Evolutionary conservation across 352 stramenopile species (phyloP).

Genomic region (Phytophthora brassicae): DNA sequence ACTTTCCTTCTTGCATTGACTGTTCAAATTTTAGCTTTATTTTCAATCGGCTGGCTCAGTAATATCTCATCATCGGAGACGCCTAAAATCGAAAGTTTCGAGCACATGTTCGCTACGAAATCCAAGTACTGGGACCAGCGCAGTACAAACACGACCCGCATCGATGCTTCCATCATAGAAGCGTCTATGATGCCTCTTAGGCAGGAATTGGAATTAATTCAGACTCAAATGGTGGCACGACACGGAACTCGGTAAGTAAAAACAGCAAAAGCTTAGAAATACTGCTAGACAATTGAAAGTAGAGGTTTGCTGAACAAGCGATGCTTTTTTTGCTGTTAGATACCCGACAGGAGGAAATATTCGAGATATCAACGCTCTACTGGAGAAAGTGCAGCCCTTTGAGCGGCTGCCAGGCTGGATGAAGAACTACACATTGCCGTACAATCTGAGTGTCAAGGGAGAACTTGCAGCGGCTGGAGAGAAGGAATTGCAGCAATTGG

Average conservation of each 20-base stretch:
- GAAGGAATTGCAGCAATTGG: constrained; percentile 44
- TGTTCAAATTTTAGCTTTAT: constrained; percentile 9
- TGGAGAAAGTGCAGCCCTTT: constrained; percentile 47
- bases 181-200: constrained; percentile 3
- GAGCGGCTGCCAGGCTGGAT: constrained; percentile 47
- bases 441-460: constrained; percentile 57
- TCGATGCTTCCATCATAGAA: neutral
- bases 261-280: neutral
- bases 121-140: constrained; percentile 61
- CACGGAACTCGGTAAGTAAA: constrained; percentile 59
- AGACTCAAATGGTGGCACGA: constrained; percentile 61
- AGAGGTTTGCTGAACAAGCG: no score
- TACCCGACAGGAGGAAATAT: constrained; percentile 63
- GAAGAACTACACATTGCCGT: constrained; percentile 62
- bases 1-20: constrained; percentile 2
- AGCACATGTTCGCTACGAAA: constrained; percentile 55
- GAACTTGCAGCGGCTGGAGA: constrained; percentile 40
- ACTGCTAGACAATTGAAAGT: no score
- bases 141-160: neutral
- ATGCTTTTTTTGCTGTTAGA: constrained; percentile 13
- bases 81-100: constrained; percentile 12
- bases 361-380: constrained; percentile 44
- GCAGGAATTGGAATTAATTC: constrained; percentile 46
- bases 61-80: neutral
- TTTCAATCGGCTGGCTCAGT: neutral